These are phyloP conservation scores for Anthracocystis walkeri DNA, from an alignment of 1,284 basidiomycete species.

Conservation along the genomic window DNA sequence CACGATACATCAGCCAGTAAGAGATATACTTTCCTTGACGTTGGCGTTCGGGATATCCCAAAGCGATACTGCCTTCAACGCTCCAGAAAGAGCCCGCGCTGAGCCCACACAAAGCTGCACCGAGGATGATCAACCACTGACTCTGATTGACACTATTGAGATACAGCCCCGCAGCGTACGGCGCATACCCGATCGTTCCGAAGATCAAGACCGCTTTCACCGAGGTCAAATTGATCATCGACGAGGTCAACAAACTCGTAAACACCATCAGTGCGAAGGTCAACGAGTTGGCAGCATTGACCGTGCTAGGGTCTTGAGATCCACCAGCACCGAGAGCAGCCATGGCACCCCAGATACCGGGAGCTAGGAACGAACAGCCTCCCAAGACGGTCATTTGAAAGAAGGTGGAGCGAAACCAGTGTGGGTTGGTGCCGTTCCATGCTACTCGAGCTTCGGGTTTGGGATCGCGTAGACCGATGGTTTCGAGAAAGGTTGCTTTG, in stretches of 20 bases:
- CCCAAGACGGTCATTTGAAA: slow-evolving; percentile 68
- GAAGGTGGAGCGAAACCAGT: slow-evolving; percentile 56
- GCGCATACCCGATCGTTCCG: slow-evolving; percentile 65
- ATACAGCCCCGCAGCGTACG: slow-evolving; percentile 69
- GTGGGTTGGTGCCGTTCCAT: slow-evolving; percentile 35
- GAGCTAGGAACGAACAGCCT: slow-evolving; percentile 67
- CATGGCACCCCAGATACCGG: slow-evolving; percentile 69
- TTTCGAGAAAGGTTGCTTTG: slow-evolving; percentile 32
- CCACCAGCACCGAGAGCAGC: slow-evolving; percentile 69
- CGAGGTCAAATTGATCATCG: slow-evolving; percentile 58
- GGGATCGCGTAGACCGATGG: slow-evolving; percentile 40
- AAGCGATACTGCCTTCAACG: slow-evolving; percentile 50
- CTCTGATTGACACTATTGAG: slow-evolving; percentile 53
- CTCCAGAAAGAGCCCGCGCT: slow-evolving; percentile 69
- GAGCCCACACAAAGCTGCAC: slow-evolving; percentile 69
- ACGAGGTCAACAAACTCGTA: slow-evolving; percentile 57
- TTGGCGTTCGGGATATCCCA: slow-evolving; percentile 66
- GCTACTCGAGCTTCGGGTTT: slow-evolving; percentile 34
- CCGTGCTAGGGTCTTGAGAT: slow-evolving; percentile 54
- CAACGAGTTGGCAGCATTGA: slow-evolving; percentile 69
- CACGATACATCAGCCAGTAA: slow-evolving; percentile 69
- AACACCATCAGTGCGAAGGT: slow-evolving; percentile 70
- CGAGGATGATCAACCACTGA: slow-evolving; percentile 69
- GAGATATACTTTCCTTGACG: slow-evolving; percentile 67
- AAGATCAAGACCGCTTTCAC: slow-evolving; percentile 65